phyloP scores from a whole-genome alignment of 2,329 filamentous ascomycete species.

The Cyanodermella asteris region DNA sequence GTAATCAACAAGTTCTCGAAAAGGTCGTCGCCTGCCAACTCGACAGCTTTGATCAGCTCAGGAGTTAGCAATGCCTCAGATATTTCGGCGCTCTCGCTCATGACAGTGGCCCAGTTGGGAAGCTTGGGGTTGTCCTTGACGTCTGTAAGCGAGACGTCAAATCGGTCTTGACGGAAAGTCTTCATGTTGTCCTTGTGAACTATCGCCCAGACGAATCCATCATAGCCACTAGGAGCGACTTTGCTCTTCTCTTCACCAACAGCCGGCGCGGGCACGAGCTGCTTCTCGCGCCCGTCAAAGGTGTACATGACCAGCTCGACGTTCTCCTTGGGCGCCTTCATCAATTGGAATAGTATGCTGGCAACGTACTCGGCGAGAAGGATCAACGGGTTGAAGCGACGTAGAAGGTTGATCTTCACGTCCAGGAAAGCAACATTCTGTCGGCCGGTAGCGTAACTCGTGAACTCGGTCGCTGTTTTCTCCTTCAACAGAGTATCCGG shows the following conservation, averaged over 20 bases:
- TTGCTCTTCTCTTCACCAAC: too few species aligned
- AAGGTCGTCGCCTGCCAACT: constrained; percentile 53
- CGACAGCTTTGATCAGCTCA: constrained; percentile 64
- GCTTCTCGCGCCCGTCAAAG: constrained; percentile 77
- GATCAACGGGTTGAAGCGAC: constrained; percentile 64
- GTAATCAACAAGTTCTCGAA: constrained; percentile 76
- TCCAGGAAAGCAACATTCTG: constrained; percentile 87
- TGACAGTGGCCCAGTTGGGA: constrained; percentile 72
- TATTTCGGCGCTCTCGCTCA: constrained; percentile 93
- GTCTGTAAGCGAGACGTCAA: constrained; percentile 77
- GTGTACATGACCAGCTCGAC: constrained; percentile 61
- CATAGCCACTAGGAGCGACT: constrained; percentile 43
- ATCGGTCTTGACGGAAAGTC: constrained; percentile 70
- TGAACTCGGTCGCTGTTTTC: constrained; percentile 69
- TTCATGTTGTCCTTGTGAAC: constrained; percentile 94
- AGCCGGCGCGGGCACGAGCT: constrained; percentile 46
- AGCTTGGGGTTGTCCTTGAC: constrained; percentile 88
- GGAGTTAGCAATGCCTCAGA: constrained; percentile 69
- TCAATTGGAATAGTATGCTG: constrained; percentile 61
- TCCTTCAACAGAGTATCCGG: constrained; percentile 51
- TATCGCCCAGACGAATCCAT: constrained; percentile 83
- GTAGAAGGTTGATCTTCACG: constrained; percentile 57
- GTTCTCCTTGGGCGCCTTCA: constrained; percentile 45
- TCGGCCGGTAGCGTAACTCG: constrained; percentile 72
- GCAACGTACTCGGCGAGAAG: constrained; percentile 44